Evolutionary conservation across 805 yeast species (phyloP).

Genomic region (Maudiozyma pseudohumilis): DNA sequence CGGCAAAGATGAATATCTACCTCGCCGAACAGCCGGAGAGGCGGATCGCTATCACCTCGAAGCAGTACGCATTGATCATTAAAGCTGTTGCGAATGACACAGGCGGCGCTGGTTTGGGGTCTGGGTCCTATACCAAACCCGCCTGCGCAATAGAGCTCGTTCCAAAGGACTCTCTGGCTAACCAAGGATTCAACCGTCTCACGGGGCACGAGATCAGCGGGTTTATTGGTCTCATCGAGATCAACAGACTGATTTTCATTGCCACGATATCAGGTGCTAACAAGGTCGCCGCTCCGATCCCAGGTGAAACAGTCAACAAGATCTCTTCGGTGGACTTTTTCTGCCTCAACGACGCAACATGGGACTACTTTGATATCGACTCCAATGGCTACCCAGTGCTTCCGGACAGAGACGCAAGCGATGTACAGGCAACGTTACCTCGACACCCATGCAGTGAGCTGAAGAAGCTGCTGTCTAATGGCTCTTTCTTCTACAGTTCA

Average conservation of each 20-base stretch:
- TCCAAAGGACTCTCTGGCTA: conserved; percentile 30
- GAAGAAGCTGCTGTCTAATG: conserved; percentile 67
- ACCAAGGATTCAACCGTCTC: conserved; percentile 34
- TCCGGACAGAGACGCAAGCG: conserved; percentile 29
- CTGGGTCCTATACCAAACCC: conserved; percentile 17
- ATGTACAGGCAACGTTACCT: conserved; percentile 24
- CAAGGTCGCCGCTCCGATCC: conserved; percentile 74
- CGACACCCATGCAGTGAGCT: conserved; percentile 80
- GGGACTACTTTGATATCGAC: conserved; percentile 74
- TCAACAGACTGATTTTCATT: conserved; percentile 57
- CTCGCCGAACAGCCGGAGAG: conserved; percentile 23
- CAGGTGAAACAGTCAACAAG: conserved; percentile 67
- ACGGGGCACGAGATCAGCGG: conserved; percentile 45
- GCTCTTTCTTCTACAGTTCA: conserved; percentile 85
- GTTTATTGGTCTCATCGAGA: conserved; percentile 70
- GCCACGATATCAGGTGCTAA: conserved; percentile 71
- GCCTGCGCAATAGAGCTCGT: conserved; percentile 42
- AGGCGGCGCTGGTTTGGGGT: conserved; percentile 20
- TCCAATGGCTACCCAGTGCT: conserved; percentile 54
- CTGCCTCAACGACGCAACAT: conserved; percentile 56
- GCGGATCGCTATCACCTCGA: conserved; percentile 26
- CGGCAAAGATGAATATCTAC: conserved; percentile 26
- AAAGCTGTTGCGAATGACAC: conserved; percentile 29
- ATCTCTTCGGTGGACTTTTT: conserved; percentile 82
- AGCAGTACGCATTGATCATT: conserved; percentile 38